phyloP scores from a whole-genome alignment of 345 rosid genomes.

The Murraya koenigii region DNA sequence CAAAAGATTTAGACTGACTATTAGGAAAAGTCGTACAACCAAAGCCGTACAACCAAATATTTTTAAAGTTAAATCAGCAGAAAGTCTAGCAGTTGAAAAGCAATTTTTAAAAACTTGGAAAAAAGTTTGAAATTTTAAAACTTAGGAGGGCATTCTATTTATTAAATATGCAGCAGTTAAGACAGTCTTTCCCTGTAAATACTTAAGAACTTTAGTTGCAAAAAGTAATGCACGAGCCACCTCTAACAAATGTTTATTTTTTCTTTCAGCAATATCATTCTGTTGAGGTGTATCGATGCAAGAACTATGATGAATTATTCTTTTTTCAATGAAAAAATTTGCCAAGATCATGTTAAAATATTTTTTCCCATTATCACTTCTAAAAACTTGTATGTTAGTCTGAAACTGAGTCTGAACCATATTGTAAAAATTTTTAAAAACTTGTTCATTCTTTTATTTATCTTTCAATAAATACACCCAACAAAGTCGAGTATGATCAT shows the following conservation, averaged over 20 bases:
- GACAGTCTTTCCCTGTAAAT: background rate
- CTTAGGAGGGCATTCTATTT: background rate
- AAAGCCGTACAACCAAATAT: background rate
- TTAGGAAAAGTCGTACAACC: background rate
- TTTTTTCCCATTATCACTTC: background rate
- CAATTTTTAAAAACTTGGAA: background rate
- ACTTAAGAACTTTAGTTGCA: background rate
- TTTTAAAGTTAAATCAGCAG: background rate
- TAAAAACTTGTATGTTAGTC: background rate
- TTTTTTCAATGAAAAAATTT: background rate
- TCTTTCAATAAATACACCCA: constrained; percentile 1
- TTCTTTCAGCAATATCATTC: background rate
- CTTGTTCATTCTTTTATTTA: background rate
- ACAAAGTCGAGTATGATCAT: background rate
- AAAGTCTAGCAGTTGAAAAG: background rate
- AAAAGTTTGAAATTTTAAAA: background rate
- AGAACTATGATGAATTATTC: background rate
- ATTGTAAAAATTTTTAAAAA: background rate
- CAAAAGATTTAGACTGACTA: background rate
- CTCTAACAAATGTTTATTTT: background rate
- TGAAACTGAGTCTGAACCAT: background rate
- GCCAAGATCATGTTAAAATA: background rate
- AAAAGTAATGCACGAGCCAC: background rate
- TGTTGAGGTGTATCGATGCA: background rate
- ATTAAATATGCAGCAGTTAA: too few relatives aligned